Evolutionary conservation across 202 grass and related monocot genomes (phyloP), one percentile per base, ranked within the genome.

Genomic region (Elaeis oleifera): DNA sequence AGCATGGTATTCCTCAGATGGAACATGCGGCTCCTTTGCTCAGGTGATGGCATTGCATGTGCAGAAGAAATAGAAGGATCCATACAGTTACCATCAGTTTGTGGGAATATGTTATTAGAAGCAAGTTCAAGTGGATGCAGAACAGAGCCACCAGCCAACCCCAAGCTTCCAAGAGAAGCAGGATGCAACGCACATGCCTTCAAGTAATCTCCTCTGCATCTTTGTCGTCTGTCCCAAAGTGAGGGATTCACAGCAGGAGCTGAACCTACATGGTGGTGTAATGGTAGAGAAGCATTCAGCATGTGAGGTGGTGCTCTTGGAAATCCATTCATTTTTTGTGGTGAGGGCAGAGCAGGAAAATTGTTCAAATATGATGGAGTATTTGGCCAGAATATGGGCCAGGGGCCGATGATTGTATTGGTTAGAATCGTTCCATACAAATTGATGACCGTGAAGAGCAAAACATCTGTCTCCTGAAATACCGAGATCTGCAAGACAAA

Each of bases 1-100:
- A 88, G 75, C 78, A 96, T 78, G 50, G 81, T 76, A 70, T 84
- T 96, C 70, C 90, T 90, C 56, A 72, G 72, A 82, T 88, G 80
- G 65, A 90, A 90, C 74, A 96, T 81, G 56, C 81, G 58, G 20
- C 74, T 71, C 63, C 90, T 88, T 66, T 88, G 90, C 67, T 96
- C 84, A 76, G 86, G 74, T 61, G 90, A 90, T 59, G 84, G 79
- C 19, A 71, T 50, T 0, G 84, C 71, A 57, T 83, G 81, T 58
- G 76, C 75, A 67, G 76, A 63, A 81, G 84, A 79, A 23, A 80
- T 52, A 44, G 70, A 32, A 76, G 81, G 69, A 61, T 83, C 90
- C 65, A 90, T 80, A 69, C 82, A 71, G 71, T 77, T 88, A 19
- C 85, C 74, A 66, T 64, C 72, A 74, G 76, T 70, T 50, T 69